These are phyloP conservation scores for Furcasterigmium furcatum DNA, from an alignment of 2,329 filamentous ascomycete genomes.

Conservation along the genomic window DNA sequence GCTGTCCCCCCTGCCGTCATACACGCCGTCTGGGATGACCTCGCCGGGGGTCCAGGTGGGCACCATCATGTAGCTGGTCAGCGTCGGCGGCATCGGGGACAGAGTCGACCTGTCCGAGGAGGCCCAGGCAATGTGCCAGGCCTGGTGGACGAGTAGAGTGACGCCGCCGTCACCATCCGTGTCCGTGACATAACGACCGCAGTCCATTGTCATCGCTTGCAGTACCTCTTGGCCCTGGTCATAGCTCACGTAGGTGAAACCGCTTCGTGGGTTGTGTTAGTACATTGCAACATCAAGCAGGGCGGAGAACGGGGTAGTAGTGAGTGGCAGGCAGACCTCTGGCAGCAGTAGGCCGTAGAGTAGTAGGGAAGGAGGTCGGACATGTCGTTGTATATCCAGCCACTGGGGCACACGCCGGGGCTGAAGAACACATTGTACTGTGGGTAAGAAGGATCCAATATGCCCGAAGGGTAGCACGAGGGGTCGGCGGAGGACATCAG, in stretches of 20 bases:
- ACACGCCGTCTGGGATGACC: constrained; percentile 2
- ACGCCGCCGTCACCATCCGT: too few relatives aligned
- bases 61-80: constrained; percentile 5
- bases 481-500: constrained; percentile 2
- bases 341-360: constrained; percentile 8
- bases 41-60: constrained; percentile 7
- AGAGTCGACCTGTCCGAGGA: constrained; percentile 1
- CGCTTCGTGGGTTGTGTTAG: neutral
- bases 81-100: constrained; percentile 5
- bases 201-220: neutral
- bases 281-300: too few relatives aligned
- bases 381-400: constrained; percentile 7
- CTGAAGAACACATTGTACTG: constrained; percentile 3
- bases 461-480: constrained; percentile 5
- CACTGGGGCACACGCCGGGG: constrained; percentile 6
- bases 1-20: neutral
- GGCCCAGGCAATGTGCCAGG: neutral
- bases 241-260: neutral
- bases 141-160: neutral
- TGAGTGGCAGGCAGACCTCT: too few relatives aligned
- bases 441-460: neutral
- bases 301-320: too few relatives aligned
- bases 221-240: neutral
- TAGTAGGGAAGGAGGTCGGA: neutral
- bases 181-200: neutral